These are phyloP conservation scores for Blastobotrys robertii DNA, from an alignment of 805 yeast genomes.

Conservation along the genomic window DNA sequence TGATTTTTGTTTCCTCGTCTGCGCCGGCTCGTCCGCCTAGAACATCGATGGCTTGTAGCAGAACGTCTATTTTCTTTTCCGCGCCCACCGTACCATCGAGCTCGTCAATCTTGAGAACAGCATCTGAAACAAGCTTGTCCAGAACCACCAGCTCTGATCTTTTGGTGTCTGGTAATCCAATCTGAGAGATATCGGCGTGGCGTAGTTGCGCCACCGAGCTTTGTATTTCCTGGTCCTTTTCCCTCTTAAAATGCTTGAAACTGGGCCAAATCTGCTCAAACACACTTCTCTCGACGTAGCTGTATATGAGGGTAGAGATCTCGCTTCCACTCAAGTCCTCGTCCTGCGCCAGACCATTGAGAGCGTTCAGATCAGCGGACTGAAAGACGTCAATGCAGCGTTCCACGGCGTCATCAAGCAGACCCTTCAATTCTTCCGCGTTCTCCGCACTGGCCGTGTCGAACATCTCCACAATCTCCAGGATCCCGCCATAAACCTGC, in stretches of 20 bases:
- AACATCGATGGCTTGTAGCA: conserved; percentile 43
- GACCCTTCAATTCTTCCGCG: conserved; percentile 25
- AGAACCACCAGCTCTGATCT: conserved; percentile 21
- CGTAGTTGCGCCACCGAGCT: conserved; percentile 20
- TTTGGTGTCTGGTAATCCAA: conserved; percentile 30
- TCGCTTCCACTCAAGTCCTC: conserved; percentile 24
- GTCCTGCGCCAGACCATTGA: conserved; percentile 20
- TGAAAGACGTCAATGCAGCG: conserved; percentile 29
- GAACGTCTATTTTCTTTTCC: conserved; percentile 21
- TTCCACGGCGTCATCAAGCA: conserved; percentile 24
- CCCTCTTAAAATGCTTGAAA: conserved; percentile 25
- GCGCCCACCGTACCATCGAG: conserved; percentile 26
- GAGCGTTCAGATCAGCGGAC: conserved; percentile 20
- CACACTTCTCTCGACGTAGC: conserved; percentile 61
- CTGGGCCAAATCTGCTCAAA: conserved; percentile 59
- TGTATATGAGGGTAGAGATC: conserved; percentile 45
- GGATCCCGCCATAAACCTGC: conserved; percentile 33
- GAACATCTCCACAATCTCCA: conserved; percentile 31
- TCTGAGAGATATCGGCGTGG: conserved; percentile 33
- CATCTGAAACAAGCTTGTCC: conserved; percentile 40
- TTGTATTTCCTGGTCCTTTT: conserved; percentile 17
- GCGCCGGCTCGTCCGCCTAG: conserved; percentile 30
- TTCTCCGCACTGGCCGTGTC: conserved; percentile 24
- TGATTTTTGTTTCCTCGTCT: background rate
- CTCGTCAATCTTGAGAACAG: conserved; percentile 43